Percentiles rank a stretch among this genome's conserved stretches.
phyloP scores from a whole-genome alignment of 176 grass and related monocot species.

The Aegilops tauschii region DNA sequence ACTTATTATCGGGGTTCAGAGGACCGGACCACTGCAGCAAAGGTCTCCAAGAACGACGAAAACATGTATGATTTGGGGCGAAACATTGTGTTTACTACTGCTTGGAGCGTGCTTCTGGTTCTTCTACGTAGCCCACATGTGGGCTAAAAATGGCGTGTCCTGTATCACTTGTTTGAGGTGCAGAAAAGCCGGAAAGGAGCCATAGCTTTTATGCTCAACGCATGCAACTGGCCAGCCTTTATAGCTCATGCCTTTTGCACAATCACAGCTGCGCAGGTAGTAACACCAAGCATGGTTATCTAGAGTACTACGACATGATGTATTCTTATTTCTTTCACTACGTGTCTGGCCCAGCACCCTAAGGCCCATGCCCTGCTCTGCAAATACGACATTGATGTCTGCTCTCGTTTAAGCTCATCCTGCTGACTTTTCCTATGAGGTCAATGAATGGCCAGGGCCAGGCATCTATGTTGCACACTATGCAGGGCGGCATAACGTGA shows the following conservation, averaged over 20 bases:
- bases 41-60: neutral
- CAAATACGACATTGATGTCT: neutral
- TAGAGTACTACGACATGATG: neutral
- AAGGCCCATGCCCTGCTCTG: neutral
- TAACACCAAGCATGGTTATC: constrained; percentile 8
- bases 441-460: neutral
- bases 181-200: constrained; percentile 42
- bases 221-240: constrained; percentile 39
- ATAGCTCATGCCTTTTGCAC: constrained; percentile 49
- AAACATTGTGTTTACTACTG: constrained; percentile 6
- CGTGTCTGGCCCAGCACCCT: neutral
- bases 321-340: constrained; percentile 5
- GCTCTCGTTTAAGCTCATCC: neutral
- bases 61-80: neutral
- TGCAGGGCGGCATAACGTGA: neutral
- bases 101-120: constrained; percentile 18
- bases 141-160: constrained; percentile 21
- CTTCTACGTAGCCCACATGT: constrained; percentile 25
- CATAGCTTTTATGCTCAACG: constrained; percentile 45
- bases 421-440: neutral
- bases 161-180: constrained; percentile 37
- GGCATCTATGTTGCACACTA: neutral
- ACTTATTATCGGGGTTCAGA: constrained; percentile 10
- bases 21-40: constrained; percentile 13
- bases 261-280: constrained; percentile 16